Evolutionary conservation across 805 yeast species (phyloP).

Genomic region (Starmerella potacharoeniae): DNA sequence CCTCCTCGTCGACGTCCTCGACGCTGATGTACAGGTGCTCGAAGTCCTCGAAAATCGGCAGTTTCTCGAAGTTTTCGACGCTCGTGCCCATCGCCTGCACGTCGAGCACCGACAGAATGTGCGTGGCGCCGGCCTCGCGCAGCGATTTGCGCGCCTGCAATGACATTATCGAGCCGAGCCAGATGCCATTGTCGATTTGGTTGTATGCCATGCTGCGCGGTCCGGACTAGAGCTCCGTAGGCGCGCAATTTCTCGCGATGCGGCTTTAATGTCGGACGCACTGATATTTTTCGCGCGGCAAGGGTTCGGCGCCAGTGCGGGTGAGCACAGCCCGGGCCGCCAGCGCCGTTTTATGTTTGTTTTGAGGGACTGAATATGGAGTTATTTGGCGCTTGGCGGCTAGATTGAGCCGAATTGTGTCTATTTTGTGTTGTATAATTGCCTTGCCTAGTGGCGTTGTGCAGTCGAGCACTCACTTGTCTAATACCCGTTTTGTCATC

Average conservation of each 20-base stretch:
- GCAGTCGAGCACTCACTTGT: too few species aligned
- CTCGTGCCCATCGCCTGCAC: constrained; percentile 8
- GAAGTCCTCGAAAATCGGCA: constrained; percentile 10
- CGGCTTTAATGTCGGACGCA: not conserved
- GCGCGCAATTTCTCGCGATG: not conserved
- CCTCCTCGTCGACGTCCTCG: constrained; percentile 58
- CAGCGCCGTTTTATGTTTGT: too few species aligned
- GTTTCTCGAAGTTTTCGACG: constrained; percentile 4
- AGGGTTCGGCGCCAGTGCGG: constrained; percentile 1
- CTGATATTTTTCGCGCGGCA: not conserved
- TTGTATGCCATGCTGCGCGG: constrained; percentile 30
- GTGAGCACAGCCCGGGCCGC: too few species aligned
- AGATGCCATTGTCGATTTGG: constrained; percentile 69
- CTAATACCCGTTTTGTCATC: too few species aligned
- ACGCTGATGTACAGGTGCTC: constrained; percentile 36
- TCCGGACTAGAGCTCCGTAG: not conserved
- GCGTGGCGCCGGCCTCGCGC: constrained; percentile 46
- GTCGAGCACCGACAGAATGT: constrained; percentile 58
- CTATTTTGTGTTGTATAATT: too few species aligned
- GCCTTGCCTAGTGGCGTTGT: too few species aligned
- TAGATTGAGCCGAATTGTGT: too few species aligned
- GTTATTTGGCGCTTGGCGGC: too few species aligned
- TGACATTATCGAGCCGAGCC: constrained; percentile 63
- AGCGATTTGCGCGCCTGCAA: constrained; percentile 44
- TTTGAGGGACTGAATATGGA: too few species aligned